Conservation (phyloP, 768 basidiomycete genomes). For the Tephrocybe rancida region DNA sequence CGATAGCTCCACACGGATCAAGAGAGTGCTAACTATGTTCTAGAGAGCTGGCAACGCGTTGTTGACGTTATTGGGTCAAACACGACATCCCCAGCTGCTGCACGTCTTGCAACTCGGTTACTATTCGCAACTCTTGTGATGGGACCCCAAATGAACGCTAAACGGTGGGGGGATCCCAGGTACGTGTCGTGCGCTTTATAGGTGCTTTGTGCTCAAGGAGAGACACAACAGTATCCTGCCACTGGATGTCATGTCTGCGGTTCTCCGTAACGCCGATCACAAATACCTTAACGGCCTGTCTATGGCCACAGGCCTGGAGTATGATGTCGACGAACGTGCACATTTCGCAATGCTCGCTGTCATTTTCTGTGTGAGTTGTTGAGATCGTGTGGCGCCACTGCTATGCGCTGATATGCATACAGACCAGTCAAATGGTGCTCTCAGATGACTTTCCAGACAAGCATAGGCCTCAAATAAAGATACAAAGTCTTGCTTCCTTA, state of each 20-base stretch:
- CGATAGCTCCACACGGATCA: not conserved
- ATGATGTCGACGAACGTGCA: constrained; percentile 30
- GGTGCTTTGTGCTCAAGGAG: not conserved
- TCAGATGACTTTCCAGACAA: constrained; percentile 24
- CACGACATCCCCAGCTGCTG: constrained; percentile 58
- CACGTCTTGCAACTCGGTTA: constrained; percentile 58
- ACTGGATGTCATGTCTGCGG: constrained; percentile 16
- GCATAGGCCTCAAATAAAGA: constrained; percentile 37
- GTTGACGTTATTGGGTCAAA: constrained; percentile 46
- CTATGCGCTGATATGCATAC: not conserved
- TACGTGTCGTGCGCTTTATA: constrained; percentile 4
- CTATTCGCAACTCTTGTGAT: constrained; percentile 60
- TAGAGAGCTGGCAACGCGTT: constrained; percentile 60
- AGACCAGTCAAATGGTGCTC: not conserved
- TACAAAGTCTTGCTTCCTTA: constrained; percentile 45
- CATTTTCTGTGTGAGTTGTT: constrained; percentile 38
- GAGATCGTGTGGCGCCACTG: no score
- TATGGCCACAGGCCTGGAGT: not conserved
- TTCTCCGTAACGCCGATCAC: constrained; percentile 20
- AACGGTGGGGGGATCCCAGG: constrained; percentile 23
- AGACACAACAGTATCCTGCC: constrained; percentile 12
- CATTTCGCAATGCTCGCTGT: constrained; percentile 42
- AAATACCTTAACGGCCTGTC: constrained; percentile 14
- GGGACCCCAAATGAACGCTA: constrained; percentile 36
- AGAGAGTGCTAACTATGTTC: not conserved